Conservation (phyloP, 78 protist species). For the Emiliania huxleyi region DNA sequence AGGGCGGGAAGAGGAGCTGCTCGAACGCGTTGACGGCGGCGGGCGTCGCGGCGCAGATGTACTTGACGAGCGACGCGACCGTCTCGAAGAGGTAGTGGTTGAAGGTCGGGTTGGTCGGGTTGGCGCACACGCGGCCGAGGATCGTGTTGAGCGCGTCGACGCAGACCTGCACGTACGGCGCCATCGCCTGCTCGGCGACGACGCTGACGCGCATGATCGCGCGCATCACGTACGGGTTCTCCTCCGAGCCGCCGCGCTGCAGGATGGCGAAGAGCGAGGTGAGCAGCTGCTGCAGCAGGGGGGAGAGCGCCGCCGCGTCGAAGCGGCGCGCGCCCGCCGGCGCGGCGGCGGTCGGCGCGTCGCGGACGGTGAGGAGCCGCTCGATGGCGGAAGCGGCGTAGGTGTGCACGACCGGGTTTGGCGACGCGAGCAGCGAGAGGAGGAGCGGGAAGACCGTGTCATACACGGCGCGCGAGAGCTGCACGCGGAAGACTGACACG, state of each 20-base stretch:
- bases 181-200: not conserved
- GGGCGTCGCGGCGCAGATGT: constrained; percentile 30
- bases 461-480: constrained; percentile 25
- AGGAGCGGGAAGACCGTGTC: constrained; percentile 28
- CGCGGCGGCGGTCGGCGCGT: not conserved
- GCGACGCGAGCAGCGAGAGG: constrained; percentile 32
- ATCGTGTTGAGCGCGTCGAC: constrained; percentile 48
- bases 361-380: constrained; percentile 53
- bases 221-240: constrained; percentile 77
- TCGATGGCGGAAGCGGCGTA: constrained; percentile 83
- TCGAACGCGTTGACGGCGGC: constrained; percentile 55
- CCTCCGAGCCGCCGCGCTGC: constrained; percentile 27
- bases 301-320: constrained; percentile 4
- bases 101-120: constrained; percentile 87
- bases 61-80: constrained; percentile 66
- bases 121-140: constrained; percentile 59
- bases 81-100: constrained; percentile 91
- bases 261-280: constrained; percentile 59
- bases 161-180: not conserved
- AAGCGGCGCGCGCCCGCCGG: not conserved
- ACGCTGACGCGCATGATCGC: constrained; percentile 57
- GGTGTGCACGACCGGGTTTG: constrained; percentile 73
- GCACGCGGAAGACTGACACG: constrained; percentile 75
- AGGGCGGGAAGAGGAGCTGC: constrained; percentile 53
- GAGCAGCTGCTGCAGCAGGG: constrained; percentile 58